A percentile compares a stretch with the other conserved stretches of the same genome.
Evolutionary conservation across 768 basidiomycete species (phyloP).

Genomic region (Tubosaeta sp.): DNA sequence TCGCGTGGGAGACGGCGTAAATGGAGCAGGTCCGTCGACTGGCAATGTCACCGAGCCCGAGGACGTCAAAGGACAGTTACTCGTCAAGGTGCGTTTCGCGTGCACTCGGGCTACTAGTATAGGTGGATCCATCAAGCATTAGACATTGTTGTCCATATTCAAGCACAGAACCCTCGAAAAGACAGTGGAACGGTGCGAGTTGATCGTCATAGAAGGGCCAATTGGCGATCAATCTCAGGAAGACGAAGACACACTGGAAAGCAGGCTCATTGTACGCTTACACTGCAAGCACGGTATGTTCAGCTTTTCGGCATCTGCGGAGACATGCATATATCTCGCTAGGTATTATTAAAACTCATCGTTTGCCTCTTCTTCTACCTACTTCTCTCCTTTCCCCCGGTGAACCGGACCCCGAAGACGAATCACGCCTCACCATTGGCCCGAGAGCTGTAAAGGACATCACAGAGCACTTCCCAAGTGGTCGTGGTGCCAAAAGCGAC

Average conservation of each 20-base stretch:
- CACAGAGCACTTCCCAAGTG: constrained; percentile 73
- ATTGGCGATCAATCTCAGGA: constrained; percentile 30
- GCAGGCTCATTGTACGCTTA: constrained; percentile 64
- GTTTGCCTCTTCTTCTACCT: constrained; percentile 56
- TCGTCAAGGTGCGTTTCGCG: constrained; percentile 52
- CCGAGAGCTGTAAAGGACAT: constrained; percentile 72
- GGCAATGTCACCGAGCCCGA: constrained; percentile 30
- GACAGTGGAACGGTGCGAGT: constrained; percentile 69
- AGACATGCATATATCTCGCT: constrained; percentile 5
- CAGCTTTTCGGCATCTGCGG: neutral
- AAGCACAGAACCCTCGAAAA: constrained; percentile 74
- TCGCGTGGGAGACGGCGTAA: constrained; percentile 32
- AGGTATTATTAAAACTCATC: constrained; percentile 84
- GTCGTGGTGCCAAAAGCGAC: constrained; percentile 61
- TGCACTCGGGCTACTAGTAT: neutral
- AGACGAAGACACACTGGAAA: constrained; percentile 58
- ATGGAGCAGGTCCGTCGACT: constrained; percentile 11
- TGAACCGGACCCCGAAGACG: constrained; percentile 50
- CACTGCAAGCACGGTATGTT: constrained; percentile 78
- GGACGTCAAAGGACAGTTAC: constrained; percentile 62
- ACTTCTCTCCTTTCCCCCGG: constrained; percentile 61
- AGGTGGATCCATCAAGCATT: constrained; percentile 1
- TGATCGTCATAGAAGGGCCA: constrained; percentile 60
- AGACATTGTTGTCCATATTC: constrained; percentile 71
- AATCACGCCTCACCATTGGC: constrained; percentile 68